Base-by-base conservation (phyloP, 2,329 filamentous ascomycete genomes). In the Peltaster fructicola region DNA sequence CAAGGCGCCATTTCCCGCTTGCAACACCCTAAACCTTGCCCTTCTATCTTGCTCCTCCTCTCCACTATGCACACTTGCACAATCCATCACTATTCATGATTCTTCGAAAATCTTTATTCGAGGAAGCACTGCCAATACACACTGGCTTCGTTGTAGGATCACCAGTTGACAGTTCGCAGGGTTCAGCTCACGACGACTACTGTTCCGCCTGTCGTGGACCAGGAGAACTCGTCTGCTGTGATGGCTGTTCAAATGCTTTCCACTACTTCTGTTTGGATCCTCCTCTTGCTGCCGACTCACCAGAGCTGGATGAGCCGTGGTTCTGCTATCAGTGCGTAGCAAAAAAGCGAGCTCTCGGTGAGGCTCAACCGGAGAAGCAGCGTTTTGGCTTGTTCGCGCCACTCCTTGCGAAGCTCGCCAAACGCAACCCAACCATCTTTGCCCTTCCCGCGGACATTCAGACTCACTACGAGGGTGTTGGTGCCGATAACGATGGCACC, bases 251-350 rank as follows among this genome's bases (percentile, higher is more conserved):
- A 32, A 71, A 80, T 37, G 80, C 84, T 5, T 93, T 90, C 53
- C 88, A 95, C 52, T 81, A 88, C 47, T 64, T 68, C 31, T 95
- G 88, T 49, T 69, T 88, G 37, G 76, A 90, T 50, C 82, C 85
- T 33, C 75, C 80, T 18, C 59, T 81, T 37, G 40, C 37, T 22
- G 39, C 46, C 14, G 63, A 71, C 27, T 63, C 47, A 12, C 45
- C 44, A 28, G 44, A 48, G 33, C 36, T 52, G 7, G 70, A 78
- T 30, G 75, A 81, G 40, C 53, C 62, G 30, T 95, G 82, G 79
- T 88, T 66, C 50, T 95, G 85, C 54, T 75, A 78, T 40, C 64
- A 68, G 35, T 84, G 77, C 48, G 53, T 64, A 26, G 58, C 61
- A 30, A n/a, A n/a, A n/a, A 49, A 44, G 25, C 40, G 43, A 12